Conservation (phyloP, 805 yeast genomes). For the Cyberlindnera petersonii region DNA sequence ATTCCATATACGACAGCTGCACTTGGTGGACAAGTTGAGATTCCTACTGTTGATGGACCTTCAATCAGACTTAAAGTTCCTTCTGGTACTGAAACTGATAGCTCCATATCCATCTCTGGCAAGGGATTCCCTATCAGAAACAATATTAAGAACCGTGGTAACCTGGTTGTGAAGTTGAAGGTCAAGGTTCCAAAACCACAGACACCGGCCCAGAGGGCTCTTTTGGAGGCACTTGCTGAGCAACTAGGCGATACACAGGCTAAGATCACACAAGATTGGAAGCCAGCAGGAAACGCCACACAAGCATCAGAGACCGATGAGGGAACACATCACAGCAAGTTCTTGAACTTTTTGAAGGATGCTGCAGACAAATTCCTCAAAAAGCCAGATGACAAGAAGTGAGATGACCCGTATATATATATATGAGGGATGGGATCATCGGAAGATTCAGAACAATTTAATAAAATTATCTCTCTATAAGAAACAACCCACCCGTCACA, state of each 20-base stretch:
- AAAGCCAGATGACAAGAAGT: slow-evolving; percentile 13
- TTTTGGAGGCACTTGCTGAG: slow-evolving; percentile 93
- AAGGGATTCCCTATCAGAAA: slow-evolving; percentile 77
- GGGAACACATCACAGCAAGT: slow-evolving; percentile 15
- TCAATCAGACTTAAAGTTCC: slow-evolving; percentile 75
- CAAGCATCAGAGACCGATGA: slow-evolving; percentile 2
- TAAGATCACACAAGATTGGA: slow-evolving; percentile 43
- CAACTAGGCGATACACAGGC: slow-evolving; percentile 80
- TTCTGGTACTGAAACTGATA: slow-evolving; percentile 78
- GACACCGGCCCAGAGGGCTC: slow-evolving; percentile 79
- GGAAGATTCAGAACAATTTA: no score
- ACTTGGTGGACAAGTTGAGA: slow-evolving; percentile 82
- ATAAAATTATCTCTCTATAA: no score
- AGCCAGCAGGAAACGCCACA: not conserved
- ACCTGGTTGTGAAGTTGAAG: slow-evolving; percentile 67
- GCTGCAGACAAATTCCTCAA: slow-evolving; percentile 20
- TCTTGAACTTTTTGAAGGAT: slow-evolving; percentile 16
- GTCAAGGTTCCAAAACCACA: slow-evolving; percentile 71
- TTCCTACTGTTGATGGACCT: slow-evolving; percentile 88
- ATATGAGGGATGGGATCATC: no score
- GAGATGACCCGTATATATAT: no score
- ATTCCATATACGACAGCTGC: slow-evolving; percentile 96
- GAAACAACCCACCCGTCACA: no score
- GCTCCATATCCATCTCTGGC: slow-evolving; percentile 69
- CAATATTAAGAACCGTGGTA: slow-evolving; percentile 63